Conservation (phyloP, 177 flowering plant species). For the Vitis hybrid region DNA sequence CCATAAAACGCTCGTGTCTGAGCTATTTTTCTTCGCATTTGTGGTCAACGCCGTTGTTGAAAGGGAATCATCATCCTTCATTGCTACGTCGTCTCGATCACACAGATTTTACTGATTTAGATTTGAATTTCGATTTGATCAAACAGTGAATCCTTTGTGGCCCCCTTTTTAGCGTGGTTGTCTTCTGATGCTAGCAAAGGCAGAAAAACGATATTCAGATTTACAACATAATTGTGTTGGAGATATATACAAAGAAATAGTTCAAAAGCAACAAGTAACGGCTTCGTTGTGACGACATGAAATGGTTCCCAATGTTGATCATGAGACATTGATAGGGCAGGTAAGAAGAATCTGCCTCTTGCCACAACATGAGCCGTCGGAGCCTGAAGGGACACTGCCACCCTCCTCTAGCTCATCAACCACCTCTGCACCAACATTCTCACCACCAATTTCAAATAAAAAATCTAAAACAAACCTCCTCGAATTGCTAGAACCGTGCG, state of each 20-base stretch:
- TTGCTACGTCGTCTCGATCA: too few relatives aligned
- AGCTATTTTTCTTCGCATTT: too few relatives aligned
- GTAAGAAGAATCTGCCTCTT: constrained; percentile 88
- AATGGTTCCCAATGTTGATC: constrained; percentile 97
- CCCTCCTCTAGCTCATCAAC: constrained; percentile 60
- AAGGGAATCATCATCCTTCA: too few relatives aligned
- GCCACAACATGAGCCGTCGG: constrained; percentile 67
- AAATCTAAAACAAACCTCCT: too few relatives aligned
- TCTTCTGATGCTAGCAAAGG: too few relatives aligned
- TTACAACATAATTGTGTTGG: constrained; percentile 47
- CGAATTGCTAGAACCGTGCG: too few relatives aligned
- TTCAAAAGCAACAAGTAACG: constrained; percentile 89
- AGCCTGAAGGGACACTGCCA: constrained; percentile 55
- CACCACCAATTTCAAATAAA: background rate
- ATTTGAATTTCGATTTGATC: too few relatives aligned
- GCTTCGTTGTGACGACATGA: constrained; percentile 80
- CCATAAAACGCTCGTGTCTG: too few relatives aligned
- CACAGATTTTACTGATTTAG: too few relatives aligned
- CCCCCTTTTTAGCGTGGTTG: fast-evolving
- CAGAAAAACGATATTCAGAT: too few relatives aligned
- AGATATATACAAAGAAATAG: constrained; percentile 88
- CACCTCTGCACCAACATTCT: constrained; percentile 30
- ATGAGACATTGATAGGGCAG: constrained; percentile 85
- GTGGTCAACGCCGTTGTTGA: too few relatives aligned
- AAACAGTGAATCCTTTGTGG: too few relatives aligned